Conservation (phyloP, 2,329 filamentous ascomycete species). For the Hymenoscyphus fraxineus region DNA sequence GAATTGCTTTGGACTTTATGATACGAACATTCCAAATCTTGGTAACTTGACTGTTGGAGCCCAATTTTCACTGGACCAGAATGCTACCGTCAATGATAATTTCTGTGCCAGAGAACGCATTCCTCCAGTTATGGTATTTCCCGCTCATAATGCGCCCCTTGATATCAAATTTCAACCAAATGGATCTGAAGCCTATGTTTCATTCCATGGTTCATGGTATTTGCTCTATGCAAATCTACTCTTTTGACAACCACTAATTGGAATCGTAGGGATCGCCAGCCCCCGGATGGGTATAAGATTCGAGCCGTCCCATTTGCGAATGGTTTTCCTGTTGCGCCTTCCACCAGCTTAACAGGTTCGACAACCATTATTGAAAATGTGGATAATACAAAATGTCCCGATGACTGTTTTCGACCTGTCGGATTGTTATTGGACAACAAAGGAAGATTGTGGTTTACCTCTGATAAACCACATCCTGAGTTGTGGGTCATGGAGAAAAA, state of each 20-base stretch:
- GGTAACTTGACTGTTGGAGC: constrained; percentile 43
- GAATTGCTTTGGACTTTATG: constrained; percentile 64
- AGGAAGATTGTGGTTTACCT: constrained; percentile 21
- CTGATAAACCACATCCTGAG: constrained; percentile 19
- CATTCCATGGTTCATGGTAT: constrained; percentile 40
- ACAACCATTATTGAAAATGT: constrained; percentile 53
- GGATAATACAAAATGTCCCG: constrained; percentile 51
- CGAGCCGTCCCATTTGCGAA: constrained; percentile 40
- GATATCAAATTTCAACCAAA: constrained; percentile 63
- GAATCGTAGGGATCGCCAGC: constrained; percentile 50
- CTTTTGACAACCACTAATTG: not conserved
- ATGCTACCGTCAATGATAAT: constrained; percentile 41
- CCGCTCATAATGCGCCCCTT: constrained; percentile 67
- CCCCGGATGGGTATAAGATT: constrained; percentile 47
- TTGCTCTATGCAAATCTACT: not conserved
- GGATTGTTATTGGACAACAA: constrained; percentile 48
- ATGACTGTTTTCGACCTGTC: constrained; percentile 59
- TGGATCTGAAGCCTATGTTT: constrained; percentile 59
- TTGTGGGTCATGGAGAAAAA: constrained; percentile 58
- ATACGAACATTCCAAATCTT: constrained; percentile 44
- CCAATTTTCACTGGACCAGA: constrained; percentile 46
- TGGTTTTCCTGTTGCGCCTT: constrained; percentile 41
- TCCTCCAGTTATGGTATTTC: constrained; percentile 55
- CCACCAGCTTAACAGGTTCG: constrained; percentile 45
- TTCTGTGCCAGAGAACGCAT: constrained; percentile 43